Conservation (phyloP, 2,329 filamentous ascomycete genomes). For the Apiospora aurea region DNA sequence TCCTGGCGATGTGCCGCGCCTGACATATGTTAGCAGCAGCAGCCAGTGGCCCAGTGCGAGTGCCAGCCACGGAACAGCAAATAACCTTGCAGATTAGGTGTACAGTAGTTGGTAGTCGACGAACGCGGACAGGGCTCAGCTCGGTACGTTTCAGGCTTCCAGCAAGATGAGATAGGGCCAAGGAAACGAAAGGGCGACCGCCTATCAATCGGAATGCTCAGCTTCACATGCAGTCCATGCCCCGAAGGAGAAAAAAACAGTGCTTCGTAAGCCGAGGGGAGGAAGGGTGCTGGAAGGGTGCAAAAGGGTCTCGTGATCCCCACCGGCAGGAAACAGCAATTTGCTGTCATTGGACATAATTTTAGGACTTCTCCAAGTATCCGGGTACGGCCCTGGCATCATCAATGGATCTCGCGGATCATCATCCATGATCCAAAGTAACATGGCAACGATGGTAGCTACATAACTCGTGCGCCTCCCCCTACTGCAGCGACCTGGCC, state of each 20-base stretch:
- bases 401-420: constrained; percentile 21
- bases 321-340: constrained; percentile 16
- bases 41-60: not conserved
- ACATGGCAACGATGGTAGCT: constrained; percentile 10
- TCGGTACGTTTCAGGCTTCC: not conserved
- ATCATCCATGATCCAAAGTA: constrained; percentile 17
- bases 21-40: not conserved
- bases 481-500: not conserved
- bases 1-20: too few relatives aligned
- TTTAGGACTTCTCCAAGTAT: constrained; percentile 22
- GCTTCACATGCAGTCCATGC: constrained; percentile 4
- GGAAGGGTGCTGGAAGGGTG: not conserved
- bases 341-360: constrained; percentile 17
- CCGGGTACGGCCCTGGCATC: constrained; percentile 19
- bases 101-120: not conserved
- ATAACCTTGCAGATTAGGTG: not conserved
- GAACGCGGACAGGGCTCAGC: not conserved
- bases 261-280: not conserved
- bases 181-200: not conserved
- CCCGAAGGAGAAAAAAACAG: not conserved
- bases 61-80: not conserved
- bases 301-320: constrained; percentile 9
- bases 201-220: not conserved
- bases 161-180: not conserved
- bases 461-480: not conserved